These are phyloP conservation scores for Fusarium aywerte DNA, from an alignment of 2,329 filamentous ascomycete genomes.

Conservation along the genomic window DNA sequence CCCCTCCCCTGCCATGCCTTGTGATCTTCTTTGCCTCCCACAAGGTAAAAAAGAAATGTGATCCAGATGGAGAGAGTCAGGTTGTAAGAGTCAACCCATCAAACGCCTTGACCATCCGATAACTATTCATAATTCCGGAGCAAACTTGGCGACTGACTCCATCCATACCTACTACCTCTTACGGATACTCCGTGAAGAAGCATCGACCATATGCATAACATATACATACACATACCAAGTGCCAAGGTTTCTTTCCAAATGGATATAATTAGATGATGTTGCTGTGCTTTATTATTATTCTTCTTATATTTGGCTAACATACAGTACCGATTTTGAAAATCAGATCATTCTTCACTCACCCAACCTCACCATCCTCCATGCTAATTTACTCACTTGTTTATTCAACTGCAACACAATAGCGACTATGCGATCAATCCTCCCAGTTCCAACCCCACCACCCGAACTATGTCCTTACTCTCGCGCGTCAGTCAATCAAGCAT, in stretches of 20 bases:
- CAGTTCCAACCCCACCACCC: conserved; percentile 42
- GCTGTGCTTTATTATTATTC: neutral
- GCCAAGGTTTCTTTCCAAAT: conserved; percentile 11
- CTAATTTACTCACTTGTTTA: neutral
- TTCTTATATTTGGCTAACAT: conserved; percentile 6
- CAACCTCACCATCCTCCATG: neutral
- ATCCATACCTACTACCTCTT: neutral
- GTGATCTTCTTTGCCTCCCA: neutral
- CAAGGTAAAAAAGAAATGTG: neutral
- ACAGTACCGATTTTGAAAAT: conserved; percentile 16
- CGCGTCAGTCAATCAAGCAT: conserved; percentile 45
- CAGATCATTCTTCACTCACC: neutral
- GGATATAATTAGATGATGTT: conserved; percentile 24
- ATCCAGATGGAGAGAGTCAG: neutral
- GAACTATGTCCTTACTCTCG: conserved; percentile 46
- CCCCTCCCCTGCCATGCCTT: neutral
- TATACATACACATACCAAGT: neutral
- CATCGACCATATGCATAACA: conserved; percentile 13
- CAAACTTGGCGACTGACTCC: neutral
- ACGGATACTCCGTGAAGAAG: neutral
- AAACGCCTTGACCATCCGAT: conserved; percentile 6
- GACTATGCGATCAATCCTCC: conserved; percentile 35
- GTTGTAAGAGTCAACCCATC: neutral
- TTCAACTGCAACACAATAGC: neutral
- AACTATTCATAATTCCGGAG: conserved; percentile 1